Evolutionary conservation across 2,329 filamentous ascomycete genomes (phyloP).

Genomic region (Monosporascus sp.): DNA sequence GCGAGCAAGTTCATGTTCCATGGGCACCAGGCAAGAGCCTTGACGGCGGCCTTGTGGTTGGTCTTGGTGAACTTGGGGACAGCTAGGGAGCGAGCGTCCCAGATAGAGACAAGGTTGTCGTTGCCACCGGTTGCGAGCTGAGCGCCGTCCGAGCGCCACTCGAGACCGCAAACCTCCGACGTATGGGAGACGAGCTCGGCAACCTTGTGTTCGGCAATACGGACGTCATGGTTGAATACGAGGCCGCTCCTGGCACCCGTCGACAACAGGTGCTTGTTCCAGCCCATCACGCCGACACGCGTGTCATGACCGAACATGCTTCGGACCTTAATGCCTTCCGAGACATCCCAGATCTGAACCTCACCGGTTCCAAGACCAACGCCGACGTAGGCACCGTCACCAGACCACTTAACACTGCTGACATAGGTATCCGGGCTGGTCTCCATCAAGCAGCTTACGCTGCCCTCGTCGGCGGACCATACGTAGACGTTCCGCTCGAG

Average conservation of each 20-base stretch:
- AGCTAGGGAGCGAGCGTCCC: slow-evolving; percentile 89
- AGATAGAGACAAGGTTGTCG: slow-evolving; percentile 98
- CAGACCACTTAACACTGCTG: slow-evolving; percentile 98
- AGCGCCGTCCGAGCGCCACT: slow-evolving; percentile 94
- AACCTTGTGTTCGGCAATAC: slow-evolving; percentile 95
- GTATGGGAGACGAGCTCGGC: slow-evolving; percentile 96
- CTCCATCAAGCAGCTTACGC: slow-evolving; percentile 84
- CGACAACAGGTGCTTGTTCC: slow-evolving; percentile 97
- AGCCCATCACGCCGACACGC: slow-evolving; percentile 95
- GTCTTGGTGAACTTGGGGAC: slow-evolving; percentile 99
- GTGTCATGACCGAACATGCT: slow-evolving; percentile 98
- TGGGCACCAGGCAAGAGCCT: slow-evolving; percentile 97
- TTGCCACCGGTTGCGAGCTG: slow-evolving; percentile 97
- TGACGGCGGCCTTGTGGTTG: slow-evolving; percentile 98
- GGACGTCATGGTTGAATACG: slow-evolving; percentile 98
- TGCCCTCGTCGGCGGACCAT: slow-evolving; percentile 93
- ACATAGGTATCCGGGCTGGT: slow-evolving; percentile 88
- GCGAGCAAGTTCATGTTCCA: slow-evolving; percentile 98
- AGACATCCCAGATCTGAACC: slow-evolving; percentile 98
- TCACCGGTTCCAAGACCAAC: slow-evolving; percentile 93
- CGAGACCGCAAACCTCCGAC: slow-evolving; percentile 94
- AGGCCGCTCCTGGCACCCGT: slow-evolving; percentile 91
- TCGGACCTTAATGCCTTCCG: slow-evolving; percentile 89
- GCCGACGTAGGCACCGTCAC: slow-evolving; percentile 91
- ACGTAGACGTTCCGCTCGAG: slow-evolving; percentile 96